phyloP scores from a whole-genome alignment of 2,329 filamentous ascomycete species.

The Penicillium verrucosum region DNA sequence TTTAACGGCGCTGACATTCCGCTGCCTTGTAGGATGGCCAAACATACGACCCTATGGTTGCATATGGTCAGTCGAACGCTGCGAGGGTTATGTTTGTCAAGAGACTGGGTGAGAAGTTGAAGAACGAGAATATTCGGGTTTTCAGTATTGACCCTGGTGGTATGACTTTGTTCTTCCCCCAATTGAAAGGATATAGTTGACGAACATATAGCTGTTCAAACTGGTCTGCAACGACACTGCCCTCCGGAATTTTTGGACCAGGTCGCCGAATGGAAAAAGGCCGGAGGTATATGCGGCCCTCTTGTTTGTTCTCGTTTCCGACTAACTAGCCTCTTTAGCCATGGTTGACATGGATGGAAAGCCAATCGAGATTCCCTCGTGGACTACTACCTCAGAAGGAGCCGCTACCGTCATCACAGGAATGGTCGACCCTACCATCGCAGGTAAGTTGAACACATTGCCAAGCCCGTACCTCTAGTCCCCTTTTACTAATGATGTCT shows the following conservation, averaged over 20 bases:
- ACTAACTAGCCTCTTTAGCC: neutral
- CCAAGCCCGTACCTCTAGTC: too few relatives aligned
- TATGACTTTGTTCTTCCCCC: neutral
- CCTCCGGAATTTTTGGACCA: conserved; percentile 3
- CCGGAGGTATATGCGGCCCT: conserved; percentile 1
- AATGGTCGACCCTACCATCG: conserved; percentile 24
- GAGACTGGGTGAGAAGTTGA: conserved; percentile 38
- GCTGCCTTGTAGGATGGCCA: conserved; percentile 30
- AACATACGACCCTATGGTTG: conserved; percentile 41
- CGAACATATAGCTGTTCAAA: conserved; percentile 5
- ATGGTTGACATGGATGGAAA: conserved; percentile 19
- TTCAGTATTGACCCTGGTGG: conserved; percentile 46
- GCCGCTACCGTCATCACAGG: conserved; percentile 24
- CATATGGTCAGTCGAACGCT: conserved; percentile 54
- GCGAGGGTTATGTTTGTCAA: conserved; percentile 50
- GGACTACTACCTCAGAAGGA: conserved; percentile 21
- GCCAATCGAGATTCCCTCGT: conserved; percentile 10
- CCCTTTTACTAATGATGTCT: neutral
- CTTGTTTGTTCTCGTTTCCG: neutral
- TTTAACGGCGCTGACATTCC: neutral
- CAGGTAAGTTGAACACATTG: conserved; percentile 5
- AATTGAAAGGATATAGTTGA: neutral
- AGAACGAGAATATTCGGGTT: conserved; percentile 32
- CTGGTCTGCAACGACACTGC: conserved; percentile 15
- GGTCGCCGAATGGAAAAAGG: conserved; percentile 8